Conservation (phyloP, 2,329 filamentous ascomycete species). For the Aureobasidium sp. region DNA sequence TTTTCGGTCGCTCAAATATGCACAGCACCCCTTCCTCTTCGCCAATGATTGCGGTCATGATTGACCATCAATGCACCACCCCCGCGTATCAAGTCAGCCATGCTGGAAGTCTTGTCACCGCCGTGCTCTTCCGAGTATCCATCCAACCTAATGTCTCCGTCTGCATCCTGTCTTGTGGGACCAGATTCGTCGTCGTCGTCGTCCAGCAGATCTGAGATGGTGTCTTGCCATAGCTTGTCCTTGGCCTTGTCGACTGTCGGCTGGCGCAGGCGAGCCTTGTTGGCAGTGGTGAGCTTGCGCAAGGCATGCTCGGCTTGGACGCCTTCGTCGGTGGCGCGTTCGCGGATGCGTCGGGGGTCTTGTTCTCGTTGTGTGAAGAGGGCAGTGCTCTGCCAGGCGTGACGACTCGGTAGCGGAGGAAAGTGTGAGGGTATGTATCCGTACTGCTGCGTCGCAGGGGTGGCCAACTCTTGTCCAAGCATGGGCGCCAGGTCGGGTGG, state of each 20-base stretch:
- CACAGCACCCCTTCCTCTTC: constrained; percentile 32
- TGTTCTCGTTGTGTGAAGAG: constrained; percentile 53
- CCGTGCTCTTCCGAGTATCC: constrained; percentile 19
- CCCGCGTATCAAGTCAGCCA: constrained; percentile 25
- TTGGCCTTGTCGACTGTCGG: constrained; percentile 26
- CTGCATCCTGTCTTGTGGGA: constrained; percentile 22
- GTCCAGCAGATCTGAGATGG: constrained; percentile 43
- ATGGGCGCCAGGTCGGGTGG: constrained; percentile 41
- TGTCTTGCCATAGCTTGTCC: constrained; percentile 50
- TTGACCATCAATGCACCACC: constrained; percentile 47
- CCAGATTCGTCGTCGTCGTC: constrained; percentile 21
- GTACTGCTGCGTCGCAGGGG: constrained; percentile 39
- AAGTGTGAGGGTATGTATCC: constrained; percentile 55
- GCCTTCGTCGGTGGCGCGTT: constrained; percentile 59
- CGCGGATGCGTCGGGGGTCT: constrained; percentile 52
- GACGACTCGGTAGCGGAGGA: constrained; percentile 55
- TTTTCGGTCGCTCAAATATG: neutral
- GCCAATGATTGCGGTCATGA: constrained; percentile 54
- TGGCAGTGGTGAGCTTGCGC: constrained; percentile 48
- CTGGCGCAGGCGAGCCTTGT: constrained; percentile 18
- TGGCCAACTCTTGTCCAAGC: constrained; percentile 46
- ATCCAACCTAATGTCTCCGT: constrained; percentile 27
- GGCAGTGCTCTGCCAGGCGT: constrained; percentile 56
- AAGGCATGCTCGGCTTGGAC: constrained; percentile 59
- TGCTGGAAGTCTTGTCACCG: constrained; percentile 23